Conservation (phyloP, 2,329 filamentous ascomycete genomes). For the Exutisphaerella laricina region DNA sequence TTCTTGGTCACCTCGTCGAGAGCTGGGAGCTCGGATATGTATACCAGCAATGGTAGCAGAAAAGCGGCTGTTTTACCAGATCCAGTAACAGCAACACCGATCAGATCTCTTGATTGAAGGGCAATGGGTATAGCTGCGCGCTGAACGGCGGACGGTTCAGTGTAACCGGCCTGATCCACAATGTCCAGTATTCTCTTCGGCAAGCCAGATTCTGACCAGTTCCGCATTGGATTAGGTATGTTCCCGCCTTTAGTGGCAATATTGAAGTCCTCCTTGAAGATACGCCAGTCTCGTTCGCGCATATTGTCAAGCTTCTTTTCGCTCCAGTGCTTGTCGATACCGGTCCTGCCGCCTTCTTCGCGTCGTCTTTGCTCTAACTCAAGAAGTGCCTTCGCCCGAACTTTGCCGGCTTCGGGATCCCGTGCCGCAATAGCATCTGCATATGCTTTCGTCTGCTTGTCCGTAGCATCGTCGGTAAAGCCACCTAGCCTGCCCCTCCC, state of each 20-base stretch:
- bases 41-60: slow-evolving; percentile 82
- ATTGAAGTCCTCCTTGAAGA: slow-evolving; percentile 99
- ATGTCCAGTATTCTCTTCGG: slow-evolving; percentile 74
- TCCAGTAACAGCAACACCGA: slow-evolving; percentile 95
- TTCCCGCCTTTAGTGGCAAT: slow-evolving; percentile 88
- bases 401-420: slow-evolving; percentile 68
- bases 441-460: slow-evolving; percentile 48
- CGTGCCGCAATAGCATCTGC: slow-evolving; percentile 66
- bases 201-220: slow-evolving; percentile 78
- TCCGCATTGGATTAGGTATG: slow-evolving; percentile 94
- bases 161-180: slow-evolving; percentile 79
- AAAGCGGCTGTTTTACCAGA: slow-evolving; percentile 98
- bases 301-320: slow-evolving; percentile 90
- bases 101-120: slow-evolving; percentile 86
- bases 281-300: slow-evolving; percentile 97
- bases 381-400: slow-evolving; percentile 72
- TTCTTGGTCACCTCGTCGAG: slow-evolving; percentile 82
- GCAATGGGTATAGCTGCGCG: slow-evolving; percentile 94
- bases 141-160: slow-evolving; percentile 86
- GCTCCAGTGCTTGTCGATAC: slow-evolving; percentile 89
- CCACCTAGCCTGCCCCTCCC: slow-evolving; percentile 63
- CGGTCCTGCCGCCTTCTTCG: slow-evolving; percentile 65
- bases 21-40: slow-evolving; percentile 84
- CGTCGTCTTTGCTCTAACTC: slow-evolving; percentile 77
- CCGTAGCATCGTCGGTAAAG: slow-evolving; percentile 55